phyloP scores from a whole-genome alignment of 2,329 filamentous ascomycete species.

The Magnaporthiopsis rhizophila region DNA sequence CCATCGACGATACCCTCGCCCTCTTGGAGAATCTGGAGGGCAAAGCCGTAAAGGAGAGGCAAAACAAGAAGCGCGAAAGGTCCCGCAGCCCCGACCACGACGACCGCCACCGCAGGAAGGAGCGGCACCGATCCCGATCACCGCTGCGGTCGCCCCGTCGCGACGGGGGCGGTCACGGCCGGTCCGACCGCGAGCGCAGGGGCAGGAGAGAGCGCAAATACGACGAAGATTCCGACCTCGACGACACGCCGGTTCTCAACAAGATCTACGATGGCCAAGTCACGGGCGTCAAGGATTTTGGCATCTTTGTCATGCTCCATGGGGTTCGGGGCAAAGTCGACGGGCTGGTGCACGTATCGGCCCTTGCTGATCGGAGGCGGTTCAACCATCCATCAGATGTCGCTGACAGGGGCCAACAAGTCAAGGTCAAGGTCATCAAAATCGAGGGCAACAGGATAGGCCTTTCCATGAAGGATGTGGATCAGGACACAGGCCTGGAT shows the following conservation, averaged over 20 bases:
- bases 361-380: constrained; percentile 73
- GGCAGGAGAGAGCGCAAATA: constrained; percentile 27
- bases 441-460: constrained; percentile 77
- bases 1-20: constrained; percentile 87
- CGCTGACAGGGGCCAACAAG: constrained; percentile 67
- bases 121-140: constrained; percentile 30
- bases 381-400: constrained; percentile 91
- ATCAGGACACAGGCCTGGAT: constrained; percentile 81
- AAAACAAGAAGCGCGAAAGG: constrained; percentile 36
- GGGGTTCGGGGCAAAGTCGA: constrained; percentile 84
- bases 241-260: constrained; percentile 71
- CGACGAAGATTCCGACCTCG: constrained; percentile 54
- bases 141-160: constrained; percentile 26
- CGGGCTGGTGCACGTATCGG: constrained; percentile 88
- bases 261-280: constrained; percentile 89
- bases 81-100: constrained; percentile 42
- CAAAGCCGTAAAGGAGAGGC: constrained; percentile 38
- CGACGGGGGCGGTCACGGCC: constrained; percentile 25
- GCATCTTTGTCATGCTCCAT: constrained; percentile 86
- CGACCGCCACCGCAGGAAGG: constrained; percentile 44
- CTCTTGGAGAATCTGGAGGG: constrained; percentile 79
- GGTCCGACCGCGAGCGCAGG: constrained; percentile 20
- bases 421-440: constrained; percentile 89
- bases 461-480: constrained; percentile 94
- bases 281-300: constrained; percentile 91